Evolutionary conservation across 495 filamentous ascomycete species (phyloP).

Genomic region (Penicillium arizonense): DNA sequence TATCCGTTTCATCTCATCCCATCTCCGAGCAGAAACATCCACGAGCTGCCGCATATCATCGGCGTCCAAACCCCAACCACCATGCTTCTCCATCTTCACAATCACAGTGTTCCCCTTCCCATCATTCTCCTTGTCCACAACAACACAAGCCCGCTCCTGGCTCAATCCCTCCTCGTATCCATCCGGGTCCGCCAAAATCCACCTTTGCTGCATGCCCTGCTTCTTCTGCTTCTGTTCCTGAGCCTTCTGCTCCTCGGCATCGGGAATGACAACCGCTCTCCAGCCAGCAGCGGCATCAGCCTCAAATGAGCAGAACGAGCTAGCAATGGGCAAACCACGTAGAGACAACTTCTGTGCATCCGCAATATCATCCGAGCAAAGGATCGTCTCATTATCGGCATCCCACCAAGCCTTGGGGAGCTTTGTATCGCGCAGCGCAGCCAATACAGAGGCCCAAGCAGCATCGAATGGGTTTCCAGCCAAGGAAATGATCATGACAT

Average conservation of each 20-base stretch:
- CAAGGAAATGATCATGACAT: slow-evolving; percentile 83
- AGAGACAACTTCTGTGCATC: slow-evolving; percentile 54
- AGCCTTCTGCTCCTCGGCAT: slow-evolving; percentile 42
- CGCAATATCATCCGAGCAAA: slow-evolving; percentile 63
- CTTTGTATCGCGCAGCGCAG: slow-evolving; percentile 75
- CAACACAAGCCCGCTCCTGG: slow-evolving; percentile 68
- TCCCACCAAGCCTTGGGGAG: slow-evolving; percentile 88
- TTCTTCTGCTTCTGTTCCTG: slow-evolving; percentile 29
- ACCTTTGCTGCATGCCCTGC: slow-evolving; percentile 49
- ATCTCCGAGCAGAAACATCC: slow-evolving; percentile 50
- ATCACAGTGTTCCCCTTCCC: slow-evolving; percentile 53
- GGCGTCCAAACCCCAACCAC: slow-evolving; percentile 62
- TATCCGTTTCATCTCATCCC: slow-evolving; percentile 51
- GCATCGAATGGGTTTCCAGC: slow-evolving; percentile 90
- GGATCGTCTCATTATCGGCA: slow-evolving; percentile 68
- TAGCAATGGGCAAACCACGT: slow-evolving; percentile 62
- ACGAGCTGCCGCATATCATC: slow-evolving; percentile 56
- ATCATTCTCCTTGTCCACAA: slow-evolving; percentile 62
- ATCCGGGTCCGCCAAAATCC: slow-evolving; percentile 87
- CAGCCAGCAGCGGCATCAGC: slow-evolving; percentile 53
- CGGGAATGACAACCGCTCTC: slow-evolving; percentile 37
- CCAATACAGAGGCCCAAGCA: slow-evolving; percentile 79
- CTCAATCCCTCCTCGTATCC: slow-evolving; percentile 82
- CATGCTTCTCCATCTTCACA: slow-evolving; percentile 73
- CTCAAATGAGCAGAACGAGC: slow-evolving; percentile 71